Conservation (phyloP, 164 flowering plant species). For the Hamamelis virginiana region DNA sequence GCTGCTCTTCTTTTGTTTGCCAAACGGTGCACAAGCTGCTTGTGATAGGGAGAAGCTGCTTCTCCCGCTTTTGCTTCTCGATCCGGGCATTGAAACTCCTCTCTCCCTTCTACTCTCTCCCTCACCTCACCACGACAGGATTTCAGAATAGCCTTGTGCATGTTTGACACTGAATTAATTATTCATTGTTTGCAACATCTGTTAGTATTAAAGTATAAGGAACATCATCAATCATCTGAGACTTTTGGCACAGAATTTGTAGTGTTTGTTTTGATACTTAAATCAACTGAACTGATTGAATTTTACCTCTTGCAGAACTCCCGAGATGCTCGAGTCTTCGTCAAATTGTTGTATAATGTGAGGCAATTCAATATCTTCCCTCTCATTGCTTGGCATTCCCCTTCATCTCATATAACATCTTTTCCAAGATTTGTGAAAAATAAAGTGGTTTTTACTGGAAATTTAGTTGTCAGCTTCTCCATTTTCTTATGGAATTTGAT, state of each 20-base stretch:
- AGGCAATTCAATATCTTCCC: constrained; percentile 20
- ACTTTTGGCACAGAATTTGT: too few relatives aligned
- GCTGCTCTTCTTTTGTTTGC: too few relatives aligned
- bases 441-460: not conserved
- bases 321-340: constrained; percentile 65
- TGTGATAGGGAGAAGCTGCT: too few relatives aligned
- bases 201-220: not conserved
- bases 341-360: constrained; percentile 78
- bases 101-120: too few relatives aligned
- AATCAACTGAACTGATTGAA: not conserved
- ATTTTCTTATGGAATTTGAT: not conserved
- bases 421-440: not conserved
- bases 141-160: too few relatives aligned
- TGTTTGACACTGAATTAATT: not conserved
- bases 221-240: not conserved
- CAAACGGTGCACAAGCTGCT: too few relatives aligned
- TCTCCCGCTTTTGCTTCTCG: too few relatives aligned
- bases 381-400: not conserved
- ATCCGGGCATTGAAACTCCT: too few relatives aligned
- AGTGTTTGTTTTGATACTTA: not conserved
- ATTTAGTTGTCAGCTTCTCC: not conserved
- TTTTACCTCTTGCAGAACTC: constrained; percentile 54
- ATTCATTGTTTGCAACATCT: not conserved
- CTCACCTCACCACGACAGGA: too few relatives aligned
- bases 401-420: not conserved